Base-by-base conservation (phyloP, 495 filamentous ascomycete species). In the Thermothielavioides terrestris region DNA sequence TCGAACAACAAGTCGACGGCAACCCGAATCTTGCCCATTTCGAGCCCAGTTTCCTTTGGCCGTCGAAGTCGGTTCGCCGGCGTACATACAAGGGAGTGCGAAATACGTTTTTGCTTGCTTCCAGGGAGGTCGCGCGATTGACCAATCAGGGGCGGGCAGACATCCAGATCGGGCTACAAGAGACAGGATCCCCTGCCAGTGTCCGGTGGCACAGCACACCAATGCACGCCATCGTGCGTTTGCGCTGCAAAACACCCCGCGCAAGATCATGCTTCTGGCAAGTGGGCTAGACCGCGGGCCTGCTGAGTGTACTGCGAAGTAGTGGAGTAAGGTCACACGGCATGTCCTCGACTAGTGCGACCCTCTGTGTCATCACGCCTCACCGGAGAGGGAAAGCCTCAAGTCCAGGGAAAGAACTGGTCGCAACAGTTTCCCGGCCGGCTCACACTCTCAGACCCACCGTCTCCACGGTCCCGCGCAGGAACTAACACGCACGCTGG, bases 221-320 rank as follows among this genome's bases (percentile, higher is more conserved):
- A 44, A 54, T 60, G 58, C 58, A 60, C 54, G 58, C 49, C 54
- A 60, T 60, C 41, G 42, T 56, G 57, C 57, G 53, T 50, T 36
- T 37, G 25, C 26, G 25, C 20, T 55, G 53, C 49, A 51, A 43
- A n/a, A 22, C 21, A 18, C 34, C 41, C 36, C 39, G 47, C 39
- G 42, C 28, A 20, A 39, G 41, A 52, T 42, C 34, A 26, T 42
- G 39, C 27, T 18, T 28, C 27, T 26, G n/a, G 23, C 12, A 15
- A 22, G 32, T 42, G 43, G 43, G 51, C 47, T 22, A 23, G n/a
- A 37, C 12, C 26, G 43, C 17, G 37, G 42, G 41, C 36, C 30
- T 15, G n/a, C n/a, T n/a, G n/a, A n/a, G n/a, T n/a, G n/a, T n/a
- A n/a, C n/a, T n/a, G n/a, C n/a, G n/a, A n/a, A n/a, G n/a, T n/a